A percentile compares a stretch with the other conserved stretches of the same genome.
Conservation (phyloP, 208 protist species). For the Phytomonas sp. region DNA sequence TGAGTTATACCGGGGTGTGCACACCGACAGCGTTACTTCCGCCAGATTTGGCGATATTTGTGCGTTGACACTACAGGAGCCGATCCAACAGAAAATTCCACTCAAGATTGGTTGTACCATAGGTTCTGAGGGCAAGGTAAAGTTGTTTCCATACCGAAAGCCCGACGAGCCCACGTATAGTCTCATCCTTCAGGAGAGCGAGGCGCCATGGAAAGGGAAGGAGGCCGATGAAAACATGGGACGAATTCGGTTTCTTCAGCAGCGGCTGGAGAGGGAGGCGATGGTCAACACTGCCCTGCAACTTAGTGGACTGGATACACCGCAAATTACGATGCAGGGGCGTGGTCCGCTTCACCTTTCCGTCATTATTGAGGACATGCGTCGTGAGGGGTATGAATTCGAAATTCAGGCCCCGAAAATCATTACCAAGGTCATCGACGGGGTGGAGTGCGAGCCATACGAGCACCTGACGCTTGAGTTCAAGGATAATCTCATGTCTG, state of each 20-base stretch:
- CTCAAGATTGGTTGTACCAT: constrained; percentile 86
- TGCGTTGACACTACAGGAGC: constrained; percentile 74
- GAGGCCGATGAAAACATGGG: constrained; percentile 79
- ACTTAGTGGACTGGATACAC: constrained; percentile 32
- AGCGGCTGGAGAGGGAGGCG: constrained; percentile 83
- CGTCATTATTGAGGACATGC: constrained; percentile 97
- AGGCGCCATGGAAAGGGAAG: constrained; percentile 86
- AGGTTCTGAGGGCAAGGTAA: constrained; percentile 42
- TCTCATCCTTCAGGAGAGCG: constrained; percentile 87
- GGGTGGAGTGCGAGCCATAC: constrained; percentile 77
- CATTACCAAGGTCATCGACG: constrained; percentile 78
- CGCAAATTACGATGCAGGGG: constrained; percentile 83
- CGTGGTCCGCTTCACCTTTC: constrained; percentile 96
- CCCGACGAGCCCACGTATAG: constrained; percentile 94
- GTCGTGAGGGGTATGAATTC: constrained; percentile 96
- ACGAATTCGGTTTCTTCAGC: constrained; percentile 45
- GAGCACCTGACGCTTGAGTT: constrained; percentile 80
- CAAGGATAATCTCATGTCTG: constrained; percentile 51
- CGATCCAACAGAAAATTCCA: constrained; percentile 78
- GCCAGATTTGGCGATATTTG: constrained; percentile 85
- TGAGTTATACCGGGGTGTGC: constrained; percentile 77
- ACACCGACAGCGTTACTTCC: constrained; percentile 46
- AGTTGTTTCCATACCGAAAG: constrained; percentile 76
- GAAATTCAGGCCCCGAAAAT: constrained; percentile 91
- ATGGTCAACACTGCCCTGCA: constrained; percentile 92